A percentile compares a stretch with the other conserved stretches of the same genome.
These are phyloP conservation scores for Rhizophora mangle DNA, from an alignment of 345 rosid species.

Conservation along the genomic window DNA sequence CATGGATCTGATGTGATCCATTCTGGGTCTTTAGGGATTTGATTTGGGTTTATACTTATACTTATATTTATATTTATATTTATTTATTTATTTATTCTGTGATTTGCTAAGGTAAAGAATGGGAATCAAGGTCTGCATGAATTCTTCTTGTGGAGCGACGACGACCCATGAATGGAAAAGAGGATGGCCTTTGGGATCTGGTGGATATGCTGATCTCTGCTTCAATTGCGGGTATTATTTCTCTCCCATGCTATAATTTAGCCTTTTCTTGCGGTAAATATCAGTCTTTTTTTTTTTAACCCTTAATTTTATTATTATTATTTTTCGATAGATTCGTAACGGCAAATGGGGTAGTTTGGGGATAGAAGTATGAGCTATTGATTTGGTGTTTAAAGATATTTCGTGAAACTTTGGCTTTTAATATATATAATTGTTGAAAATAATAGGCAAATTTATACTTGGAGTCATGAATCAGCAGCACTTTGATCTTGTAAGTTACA, in stretches of 20 bases:
- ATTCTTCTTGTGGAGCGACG: constrained; percentile 51
- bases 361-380: constrained; percentile 12
- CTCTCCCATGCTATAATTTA: constrained; percentile 9
- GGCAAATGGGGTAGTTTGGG: constrained; percentile 16
- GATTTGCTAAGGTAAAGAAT: constrained; percentile 17
- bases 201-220: constrained; percentile 74
- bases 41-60: neutral
- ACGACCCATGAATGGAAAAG: constrained; percentile 63
- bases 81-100: neutral
- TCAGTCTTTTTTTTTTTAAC: neutral
- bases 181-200: constrained; percentile 91
- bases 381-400: constrained; percentile 4
- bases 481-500: too few relatives aligned
- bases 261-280: neutral
- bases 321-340: neutral
- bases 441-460: too few relatives aligned
- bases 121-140: constrained; percentile 81
- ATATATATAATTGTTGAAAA: neutral
- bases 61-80: constrained; percentile 2
- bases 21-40: constrained; percentile 2
- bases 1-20: neutral
- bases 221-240: constrained; percentile 69
- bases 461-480: too few relatives aligned
- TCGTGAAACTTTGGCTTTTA: neutral
- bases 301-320: neutral